Evolutionary conservation across 441 rosid species (phyloP), one percentile per base, ranked within the genome.

Genomic region (Pelargonium myrrhifolium): DNA sequence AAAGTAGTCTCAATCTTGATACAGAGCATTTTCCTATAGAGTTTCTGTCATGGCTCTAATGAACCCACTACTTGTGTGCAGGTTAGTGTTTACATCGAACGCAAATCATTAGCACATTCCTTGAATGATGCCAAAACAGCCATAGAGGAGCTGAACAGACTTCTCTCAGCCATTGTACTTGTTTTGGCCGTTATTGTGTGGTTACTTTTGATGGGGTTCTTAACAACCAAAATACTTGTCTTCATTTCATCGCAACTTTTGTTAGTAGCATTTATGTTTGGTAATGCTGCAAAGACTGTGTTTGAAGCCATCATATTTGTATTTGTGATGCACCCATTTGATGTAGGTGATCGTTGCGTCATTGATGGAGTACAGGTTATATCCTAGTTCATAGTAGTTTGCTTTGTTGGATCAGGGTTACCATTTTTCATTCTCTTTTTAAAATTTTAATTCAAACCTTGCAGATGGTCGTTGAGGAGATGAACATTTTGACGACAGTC

Each of bases 251-350:
- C 96, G 0, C 97, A 93, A 79, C 81, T 90, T 9, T 76, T 90
- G 17, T 85, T 82, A 12, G 88, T 83, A 7, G 89, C 83, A 56
- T 93, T 93, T 76, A 75, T 93, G 77, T 86, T 89, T 39, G 88
- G 88, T 72, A 86, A 86, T 76, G 84, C 89, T 14, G 88, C 96
- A 89, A 87, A 85, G 85, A 87, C 79, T 37, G 79, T 87, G 71
- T 88, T 92, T 14, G 98, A 90, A 79, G 86, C 92, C 12, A 80
- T 92, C 67, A 70, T 90, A 64, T 88, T 90, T 65, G 97, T 90
- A 37, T 92, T 92, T 65, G 86, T 88, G 68, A 86, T 87, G 93
- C 98, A 90, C 65, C 97, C 97, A 62, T 92, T 88, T 75, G 98
- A 92, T 64, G 98, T 93, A 4, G 97, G 97, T 14, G 49, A 43